Evolutionary conservation across 768 basidiomycete genomes (phyloP).

Genomic region (Auricularia sp.): DNA sequence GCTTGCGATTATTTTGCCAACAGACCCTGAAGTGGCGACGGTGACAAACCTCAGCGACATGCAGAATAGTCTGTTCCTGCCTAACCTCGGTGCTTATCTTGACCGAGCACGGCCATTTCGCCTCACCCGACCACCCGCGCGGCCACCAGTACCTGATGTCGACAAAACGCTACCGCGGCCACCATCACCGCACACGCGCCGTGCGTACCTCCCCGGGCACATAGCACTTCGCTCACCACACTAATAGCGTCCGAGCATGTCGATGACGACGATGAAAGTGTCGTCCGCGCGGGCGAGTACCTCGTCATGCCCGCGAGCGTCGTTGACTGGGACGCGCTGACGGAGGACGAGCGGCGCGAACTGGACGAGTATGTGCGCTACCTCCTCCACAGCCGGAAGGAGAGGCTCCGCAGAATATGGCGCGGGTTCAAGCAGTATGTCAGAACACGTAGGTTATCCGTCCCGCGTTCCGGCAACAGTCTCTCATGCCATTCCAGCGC

Average conservation of each 20-base stretch:
- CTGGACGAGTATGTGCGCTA: neutral
- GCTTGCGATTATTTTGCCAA: too few relatives aligned
- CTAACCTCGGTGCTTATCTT: neutral
- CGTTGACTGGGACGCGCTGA: neutral
- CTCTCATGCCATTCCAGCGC: neutral
- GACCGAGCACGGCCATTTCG: neutral
- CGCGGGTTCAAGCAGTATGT: slow-evolving; percentile 2
- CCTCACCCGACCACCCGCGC: neutral
- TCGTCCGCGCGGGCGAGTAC: neutral
- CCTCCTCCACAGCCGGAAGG: neutral
- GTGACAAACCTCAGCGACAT: neutral
- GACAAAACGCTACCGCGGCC: neutral
- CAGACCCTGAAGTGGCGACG: neutral
- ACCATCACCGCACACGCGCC: neutral
- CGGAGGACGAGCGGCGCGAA: neutral
- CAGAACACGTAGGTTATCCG: neutral
- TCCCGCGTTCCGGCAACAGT: neutral
- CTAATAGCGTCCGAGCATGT: neutral
- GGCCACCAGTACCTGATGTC: neutral
- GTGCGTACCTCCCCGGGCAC: neutral
- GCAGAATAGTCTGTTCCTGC: neutral
- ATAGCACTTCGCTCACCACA: neutral
- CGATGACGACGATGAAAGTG: neutral
- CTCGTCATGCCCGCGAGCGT: neutral
- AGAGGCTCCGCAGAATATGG: neutral